These are phyloP conservation scores for Fusarium euwallaceae DNA, from an alignment of 2,329 filamentous ascomycete genomes.

Conservation along the genomic window DNA sequence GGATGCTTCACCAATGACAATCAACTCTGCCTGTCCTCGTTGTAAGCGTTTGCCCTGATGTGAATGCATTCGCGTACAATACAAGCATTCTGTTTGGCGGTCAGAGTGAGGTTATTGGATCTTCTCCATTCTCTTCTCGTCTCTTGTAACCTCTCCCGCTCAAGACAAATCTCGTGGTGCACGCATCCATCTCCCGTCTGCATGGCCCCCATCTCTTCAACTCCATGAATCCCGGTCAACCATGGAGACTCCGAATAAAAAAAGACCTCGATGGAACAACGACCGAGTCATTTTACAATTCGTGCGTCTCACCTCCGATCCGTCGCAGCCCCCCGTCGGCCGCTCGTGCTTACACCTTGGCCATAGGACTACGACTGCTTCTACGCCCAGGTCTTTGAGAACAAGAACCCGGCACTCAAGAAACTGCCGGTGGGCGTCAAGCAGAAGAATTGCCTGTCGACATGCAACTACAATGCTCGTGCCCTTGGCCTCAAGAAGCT, in stretches of 20 bases:
- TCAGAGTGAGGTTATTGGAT: neutral
- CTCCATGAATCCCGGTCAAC: conserved; percentile 15
- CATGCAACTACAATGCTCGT: conserved; percentile 94
- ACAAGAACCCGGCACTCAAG: conserved; percentile 80
- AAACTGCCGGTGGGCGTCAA: conserved; percentile 83
- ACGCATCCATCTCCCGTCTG: neutral
- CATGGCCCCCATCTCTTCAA: conserved; percentile 15
- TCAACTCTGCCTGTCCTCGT: neutral
- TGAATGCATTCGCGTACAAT: neutral
- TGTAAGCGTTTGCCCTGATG: neutral
- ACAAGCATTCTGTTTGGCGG: neutral
- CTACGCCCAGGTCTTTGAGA: conserved; percentile 92
- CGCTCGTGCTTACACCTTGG: conserved; percentile 26
- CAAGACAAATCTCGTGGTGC: neutral
- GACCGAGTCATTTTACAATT: conserved; percentile 84
- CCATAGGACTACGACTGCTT: conserved; percentile 87
- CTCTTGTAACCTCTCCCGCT: neutral
- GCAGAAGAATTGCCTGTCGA: conserved; percentile 93
- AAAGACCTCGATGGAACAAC: conserved; percentile 65
- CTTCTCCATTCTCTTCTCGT: neutral
- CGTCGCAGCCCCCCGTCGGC: neutral
- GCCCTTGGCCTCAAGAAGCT: conserved; percentile 82
- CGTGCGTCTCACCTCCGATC: conserved; percentile 62
- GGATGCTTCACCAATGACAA: neutral
- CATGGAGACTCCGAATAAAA: conserved; percentile 50